Evolutionary conservation across 371 early-diverging fungal genomes (phyloP).

Genomic region (Syncephalastrum contaminatum): DNA sequence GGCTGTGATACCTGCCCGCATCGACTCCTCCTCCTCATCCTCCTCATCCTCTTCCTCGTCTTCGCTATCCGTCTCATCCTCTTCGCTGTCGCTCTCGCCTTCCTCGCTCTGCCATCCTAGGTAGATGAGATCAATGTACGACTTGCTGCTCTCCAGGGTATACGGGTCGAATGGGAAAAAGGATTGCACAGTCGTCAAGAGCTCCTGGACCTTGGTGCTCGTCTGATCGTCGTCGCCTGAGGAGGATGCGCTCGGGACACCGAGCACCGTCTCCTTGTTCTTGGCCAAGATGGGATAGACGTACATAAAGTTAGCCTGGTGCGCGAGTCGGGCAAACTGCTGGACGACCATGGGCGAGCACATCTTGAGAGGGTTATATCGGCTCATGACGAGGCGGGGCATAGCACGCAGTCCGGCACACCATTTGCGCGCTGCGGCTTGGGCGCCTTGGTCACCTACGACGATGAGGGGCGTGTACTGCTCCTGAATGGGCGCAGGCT

Average conservation of each 20-base stretch:
- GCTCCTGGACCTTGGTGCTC: slow-evolving; percentile 17
- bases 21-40: slow-evolving; percentile 29
- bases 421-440: slow-evolving; percentile 29
- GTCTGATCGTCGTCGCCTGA: slow-evolving; percentile 9
- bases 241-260: slow-evolving; percentile 16
- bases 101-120: slow-evolving; percentile 66
- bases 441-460: slow-evolving; percentile 11
- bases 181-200: slow-evolving; percentile 59
- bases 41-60: slow-evolving; percentile 45
- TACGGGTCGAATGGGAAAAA: slow-evolving; percentile 97
- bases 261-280: slow-evolving; percentile 53
- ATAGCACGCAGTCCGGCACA: slow-evolving; percentile 49
- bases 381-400: slow-evolving; percentile 77
- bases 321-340: slow-evolving; percentile 83
- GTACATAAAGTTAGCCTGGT: slow-evolving; percentile 82
- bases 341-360: slow-evolving; percentile 78
- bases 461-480: slow-evolving; percentile 20
- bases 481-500: slow-evolving; percentile 32
- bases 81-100: slow-evolving; percentile 54
- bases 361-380: slow-evolving; percentile 83
- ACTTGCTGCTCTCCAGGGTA: slow-evolving; percentile 64
- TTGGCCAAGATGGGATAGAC: slow-evolving; percentile 76
- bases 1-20: slow-evolving; percentile 53
- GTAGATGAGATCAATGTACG: slow-evolving; percentile 63
- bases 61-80: slow-evolving; percentile 37